A percentile compares a stretch with the other conserved stretches of the same genome.
These are phyloP conservation scores for Lactuca sativa DNA, from an alignment of 129 eudicot genomes.

Conservation along the genomic window DNA sequence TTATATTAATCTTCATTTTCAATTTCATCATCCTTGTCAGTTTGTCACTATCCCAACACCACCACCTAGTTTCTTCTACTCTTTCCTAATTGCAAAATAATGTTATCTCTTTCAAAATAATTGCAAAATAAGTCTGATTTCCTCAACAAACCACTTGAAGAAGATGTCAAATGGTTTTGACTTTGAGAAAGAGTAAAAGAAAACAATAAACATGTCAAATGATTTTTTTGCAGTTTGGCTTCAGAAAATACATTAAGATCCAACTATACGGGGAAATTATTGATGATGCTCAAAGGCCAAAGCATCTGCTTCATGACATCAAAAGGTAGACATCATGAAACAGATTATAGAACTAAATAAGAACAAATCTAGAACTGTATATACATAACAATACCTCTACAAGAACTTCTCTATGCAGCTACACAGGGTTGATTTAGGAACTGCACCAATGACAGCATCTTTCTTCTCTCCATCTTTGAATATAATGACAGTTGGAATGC, in stretches of 20 bases:
- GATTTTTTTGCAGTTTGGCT: not conserved
- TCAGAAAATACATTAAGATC: constrained; percentile 27
- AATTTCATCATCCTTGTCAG: no score
- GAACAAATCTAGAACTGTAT: constrained; percentile 26
- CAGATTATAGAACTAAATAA: constrained; percentile 20
- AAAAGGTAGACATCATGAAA: constrained; percentile 24
- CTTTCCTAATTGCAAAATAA: no score
- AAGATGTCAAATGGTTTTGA: not conserved
- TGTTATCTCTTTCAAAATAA: no score
- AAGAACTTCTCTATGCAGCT: constrained; percentile 73
- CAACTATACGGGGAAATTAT: constrained; percentile 48
- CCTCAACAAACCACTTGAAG: no score
- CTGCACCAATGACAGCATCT: constrained; percentile 95
- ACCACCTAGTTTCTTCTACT: no score
- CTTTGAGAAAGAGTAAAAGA: not conserved
- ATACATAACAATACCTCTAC: constrained; percentile 35
- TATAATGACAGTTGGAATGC: constrained; percentile 90
- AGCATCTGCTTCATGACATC: constrained; percentile 29
- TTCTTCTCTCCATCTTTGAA: constrained; percentile 92
- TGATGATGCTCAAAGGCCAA: constrained; percentile 14
- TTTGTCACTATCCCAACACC: no score
- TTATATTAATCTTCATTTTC: no score
- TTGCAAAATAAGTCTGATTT: no score
- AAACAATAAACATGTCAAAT: not conserved
- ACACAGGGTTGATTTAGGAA: constrained; percentile 67